phyloP scores from a whole-genome alignment of 2,329 filamentous ascomycete genomes.

The Beauveria medogensis region DNA sequence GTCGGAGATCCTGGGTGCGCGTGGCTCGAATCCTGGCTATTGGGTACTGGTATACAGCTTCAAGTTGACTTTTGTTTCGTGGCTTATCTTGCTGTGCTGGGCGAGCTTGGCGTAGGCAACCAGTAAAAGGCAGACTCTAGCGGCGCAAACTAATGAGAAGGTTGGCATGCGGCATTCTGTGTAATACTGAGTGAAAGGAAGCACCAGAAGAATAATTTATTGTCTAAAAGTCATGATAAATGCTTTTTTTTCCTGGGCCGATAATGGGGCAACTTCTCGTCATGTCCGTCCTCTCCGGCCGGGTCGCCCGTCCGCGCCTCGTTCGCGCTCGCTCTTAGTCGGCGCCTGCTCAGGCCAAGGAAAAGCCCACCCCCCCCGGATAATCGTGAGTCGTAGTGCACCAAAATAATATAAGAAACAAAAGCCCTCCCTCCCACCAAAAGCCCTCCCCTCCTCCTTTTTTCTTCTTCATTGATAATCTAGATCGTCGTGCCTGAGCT shows the following conservation, averaged over 20 bases:
- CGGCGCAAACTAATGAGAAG: not conserved
- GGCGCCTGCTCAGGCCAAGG: conserved; percentile 4
- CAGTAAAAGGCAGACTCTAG: not conserved
- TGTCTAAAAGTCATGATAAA: not conserved
- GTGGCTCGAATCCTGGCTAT: not conserved
- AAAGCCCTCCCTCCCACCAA: conserved; percentile 1
- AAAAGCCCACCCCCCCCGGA: conserved; percentile 1
- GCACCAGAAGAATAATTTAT: not conserved
- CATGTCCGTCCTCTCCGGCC: conserved; percentile 8
- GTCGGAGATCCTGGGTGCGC: conserved; percentile 1
- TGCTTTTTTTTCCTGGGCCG: not conserved
- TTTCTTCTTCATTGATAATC: not conserved
- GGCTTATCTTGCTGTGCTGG: too few relatives aligned
- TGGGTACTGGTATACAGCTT: not conserved
- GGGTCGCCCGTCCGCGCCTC: conserved; percentile 10
- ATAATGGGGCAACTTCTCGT: not conserved
- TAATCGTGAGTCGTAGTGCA: conserved; percentile 9
- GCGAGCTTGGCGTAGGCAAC: too few relatives aligned
- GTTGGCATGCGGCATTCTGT: not conserved
- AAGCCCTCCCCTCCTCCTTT: not conserved
- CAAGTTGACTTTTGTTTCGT: not conserved
- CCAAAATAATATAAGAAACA: conserved; percentile 12
- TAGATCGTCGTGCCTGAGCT: conserved; percentile 6
- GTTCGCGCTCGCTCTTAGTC: conserved; percentile 8
- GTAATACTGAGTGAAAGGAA: not conserved